Conservation (phyloP, 331 rosid species). For the Quercus lobata region DNA sequence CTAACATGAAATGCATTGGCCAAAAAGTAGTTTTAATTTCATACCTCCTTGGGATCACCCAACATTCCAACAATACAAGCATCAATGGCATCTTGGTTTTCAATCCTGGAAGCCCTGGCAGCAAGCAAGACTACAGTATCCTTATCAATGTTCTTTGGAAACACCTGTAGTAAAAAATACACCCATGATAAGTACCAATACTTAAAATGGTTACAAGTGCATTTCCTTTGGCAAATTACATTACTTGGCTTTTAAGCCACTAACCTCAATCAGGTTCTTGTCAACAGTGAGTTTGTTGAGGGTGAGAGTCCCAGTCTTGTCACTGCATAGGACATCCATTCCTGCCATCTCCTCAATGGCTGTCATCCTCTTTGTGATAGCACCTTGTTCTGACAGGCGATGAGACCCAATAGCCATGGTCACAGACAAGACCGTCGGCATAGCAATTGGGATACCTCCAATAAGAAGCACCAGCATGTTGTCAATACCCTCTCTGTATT, state of each 20-base stretch:
- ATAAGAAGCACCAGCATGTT: slow-evolving; percentile 83
- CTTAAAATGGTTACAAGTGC: background rate
- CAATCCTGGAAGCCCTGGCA: slow-evolving; percentile 77
- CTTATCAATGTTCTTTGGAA: slow-evolving; percentile 42
- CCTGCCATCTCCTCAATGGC: slow-evolving; percentile 99
- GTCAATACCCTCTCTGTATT: slow-evolving; percentile 89
- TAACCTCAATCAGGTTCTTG: slow-evolving; percentile 75
- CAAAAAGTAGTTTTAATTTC: background rate
- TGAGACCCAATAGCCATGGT: slow-evolving; percentile 98
- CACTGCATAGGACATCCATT: slow-evolving; percentile 93
- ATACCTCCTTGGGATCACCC: slow-evolving; percentile 83
- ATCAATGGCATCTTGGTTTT: slow-evolving; percentile 93
- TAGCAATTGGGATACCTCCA: slow-evolving; percentile 94
- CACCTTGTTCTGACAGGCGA: slow-evolving; percentile 82
- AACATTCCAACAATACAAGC: slow-evolving; percentile 86
- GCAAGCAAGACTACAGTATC: slow-evolving; percentile 53
- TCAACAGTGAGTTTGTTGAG: slow-evolving; percentile 85
- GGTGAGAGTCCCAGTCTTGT: slow-evolving; percentile 94
- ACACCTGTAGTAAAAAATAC: slow-evolving; percentile 43
- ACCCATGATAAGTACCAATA: background rate
- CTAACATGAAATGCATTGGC: background rate
- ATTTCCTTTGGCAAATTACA: background rate
- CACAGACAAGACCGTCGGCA: slow-evolving; percentile 90
- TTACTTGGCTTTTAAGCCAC: background rate
- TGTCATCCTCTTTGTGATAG: slow-evolving; percentile 95